These are phyloP conservation scores for Sanghuangporus sanghuang DNA, from an alignment of 1,284 basidiomycete species.

Conservation along the genomic window DNA sequence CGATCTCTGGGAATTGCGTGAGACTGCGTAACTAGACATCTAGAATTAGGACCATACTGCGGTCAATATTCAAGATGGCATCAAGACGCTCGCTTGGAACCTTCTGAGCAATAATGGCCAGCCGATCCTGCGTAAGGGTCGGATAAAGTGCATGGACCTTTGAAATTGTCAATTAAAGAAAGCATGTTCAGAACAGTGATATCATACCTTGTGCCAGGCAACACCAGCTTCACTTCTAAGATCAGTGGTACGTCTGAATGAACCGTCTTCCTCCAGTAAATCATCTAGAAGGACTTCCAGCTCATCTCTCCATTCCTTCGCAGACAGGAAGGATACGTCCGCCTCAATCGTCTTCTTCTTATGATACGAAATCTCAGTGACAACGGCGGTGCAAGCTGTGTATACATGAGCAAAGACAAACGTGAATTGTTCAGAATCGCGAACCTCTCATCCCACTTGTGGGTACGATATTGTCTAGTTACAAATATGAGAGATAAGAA, in stretches of 20 bases:
- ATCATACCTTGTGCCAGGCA: constrained; percentile 51
- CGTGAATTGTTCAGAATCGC: constrained; percentile 15
- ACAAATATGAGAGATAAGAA: constrained; percentile 11
- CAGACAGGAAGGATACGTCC: constrained; percentile 52
- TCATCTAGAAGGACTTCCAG: constrained; percentile 49
- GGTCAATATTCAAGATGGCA: constrained; percentile 44
- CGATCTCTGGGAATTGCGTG: constrained; percentile 28
- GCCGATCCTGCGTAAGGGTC: constrained; percentile 38
- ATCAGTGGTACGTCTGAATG: constrained; percentile 46
- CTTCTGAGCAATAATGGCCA: constrained; percentile 28
- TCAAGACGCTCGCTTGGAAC: constrained; percentile 26
- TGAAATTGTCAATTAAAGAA: neutral
- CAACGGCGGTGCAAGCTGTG: constrained; percentile 61
- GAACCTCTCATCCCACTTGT: constrained; percentile 59
- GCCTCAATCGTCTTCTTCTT: constrained; percentile 48
- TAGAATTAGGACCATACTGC: constrained; percentile 28
- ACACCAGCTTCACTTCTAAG: constrained; percentile 53
- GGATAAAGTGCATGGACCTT: constrained; percentile 62
- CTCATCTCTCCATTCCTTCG: constrained; percentile 52
- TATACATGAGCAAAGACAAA: neutral
- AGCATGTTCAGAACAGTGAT: neutral
- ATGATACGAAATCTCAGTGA: constrained; percentile 56
- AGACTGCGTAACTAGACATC: neutral
- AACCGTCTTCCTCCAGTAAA: constrained; percentile 53
- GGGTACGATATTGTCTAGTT: constrained; percentile 53